phyloP scores from a whole-genome alignment of 768 basidiomycete species.

The Boletus fagicola region DNA sequence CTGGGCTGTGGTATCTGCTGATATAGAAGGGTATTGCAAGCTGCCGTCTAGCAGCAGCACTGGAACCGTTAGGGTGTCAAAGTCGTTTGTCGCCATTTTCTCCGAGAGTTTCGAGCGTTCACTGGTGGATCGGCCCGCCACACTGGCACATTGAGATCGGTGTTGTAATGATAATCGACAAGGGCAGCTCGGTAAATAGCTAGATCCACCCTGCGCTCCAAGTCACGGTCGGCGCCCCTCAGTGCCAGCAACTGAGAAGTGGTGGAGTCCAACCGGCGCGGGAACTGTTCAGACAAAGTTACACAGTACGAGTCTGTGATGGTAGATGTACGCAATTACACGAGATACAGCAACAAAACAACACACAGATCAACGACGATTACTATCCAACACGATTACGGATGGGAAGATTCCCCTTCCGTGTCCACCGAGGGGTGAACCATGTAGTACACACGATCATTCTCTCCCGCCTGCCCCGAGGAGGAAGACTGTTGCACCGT shows the following conservation, averaged over 20 bases:
- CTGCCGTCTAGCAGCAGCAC: slow-evolving; percentile 56
- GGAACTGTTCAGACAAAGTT: background rate
- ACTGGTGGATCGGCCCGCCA: background rate
- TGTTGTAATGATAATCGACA: background rate
- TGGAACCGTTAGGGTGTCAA: slow-evolving; percentile 50
- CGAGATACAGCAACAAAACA: slow-evolving; percentile 8
- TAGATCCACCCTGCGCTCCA: background rate
- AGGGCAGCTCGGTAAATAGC: background rate
- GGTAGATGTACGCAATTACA: slow-evolving; percentile 4
- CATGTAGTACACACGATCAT: slow-evolving; percentile 79
- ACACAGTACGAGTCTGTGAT: background rate
- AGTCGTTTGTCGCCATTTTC: slow-evolving; percentile 31
- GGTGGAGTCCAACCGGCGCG: background rate
- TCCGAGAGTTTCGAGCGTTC: background rate
- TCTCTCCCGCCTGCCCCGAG: slow-evolving; percentile 49
- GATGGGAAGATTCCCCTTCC: slow-evolving; percentile 46
- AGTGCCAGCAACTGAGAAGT: background rate
- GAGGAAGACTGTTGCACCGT: slow-evolving; percentile 47
- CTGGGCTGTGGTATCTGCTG: slow-evolving; percentile 50
- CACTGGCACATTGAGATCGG: slow-evolving; percentile 2
- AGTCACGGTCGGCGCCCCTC: background rate
- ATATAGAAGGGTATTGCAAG: slow-evolving; percentile 61
- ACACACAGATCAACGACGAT: slow-evolving; percentile 10
- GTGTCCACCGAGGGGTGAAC: slow-evolving; percentile 87
- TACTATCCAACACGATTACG: slow-evolving; percentile 11